Percentiles rank a stretch among this genome's conserved stretches.
Conservation (phyloP, 768 basidiomycete species). For the Amanita pallidorosea region DNA sequence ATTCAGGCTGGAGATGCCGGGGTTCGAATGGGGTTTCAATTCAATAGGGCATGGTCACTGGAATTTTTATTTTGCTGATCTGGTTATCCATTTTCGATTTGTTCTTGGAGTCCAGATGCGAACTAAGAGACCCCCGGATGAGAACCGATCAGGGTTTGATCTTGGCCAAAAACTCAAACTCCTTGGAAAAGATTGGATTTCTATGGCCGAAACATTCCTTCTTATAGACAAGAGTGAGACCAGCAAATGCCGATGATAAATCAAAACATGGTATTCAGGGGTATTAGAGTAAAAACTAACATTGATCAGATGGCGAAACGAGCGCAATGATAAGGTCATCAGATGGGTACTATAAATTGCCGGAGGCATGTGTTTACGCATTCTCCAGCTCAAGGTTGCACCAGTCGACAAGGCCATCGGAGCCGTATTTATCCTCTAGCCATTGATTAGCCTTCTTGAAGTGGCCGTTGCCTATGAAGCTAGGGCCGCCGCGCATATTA, state of each 20-base stretch:
- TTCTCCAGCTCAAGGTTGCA: conserved; percentile 22
- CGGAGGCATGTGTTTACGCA: neutral
- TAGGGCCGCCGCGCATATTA: conserved; percentile 37
- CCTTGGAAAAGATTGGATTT: conserved; percentile 1
- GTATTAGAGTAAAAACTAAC: neutral
- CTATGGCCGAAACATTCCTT: conserved; percentile 4
- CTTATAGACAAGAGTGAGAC: conserved; percentile 1
- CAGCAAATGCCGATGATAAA: neutral
- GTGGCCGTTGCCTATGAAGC: conserved; percentile 85
- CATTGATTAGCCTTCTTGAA: conserved; percentile 84
- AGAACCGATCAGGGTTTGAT: conserved; percentile 8
- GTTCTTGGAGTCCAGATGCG: neutral
- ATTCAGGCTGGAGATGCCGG: neutral
- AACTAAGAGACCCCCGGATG: conserved; percentile 3
- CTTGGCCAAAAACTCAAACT: conserved; percentile 5
- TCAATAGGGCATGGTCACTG: neutral
- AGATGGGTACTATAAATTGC: neutral
- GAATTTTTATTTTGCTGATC: neutral
- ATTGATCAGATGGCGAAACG: neutral
- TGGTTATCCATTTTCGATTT: neutral
- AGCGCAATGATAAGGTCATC: conserved; percentile 2
- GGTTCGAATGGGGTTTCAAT: neutral
- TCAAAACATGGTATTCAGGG: conserved; percentile 3
- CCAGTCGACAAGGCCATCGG: conserved; percentile 66
- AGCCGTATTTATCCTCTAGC: conserved; percentile 72